These are phyloP conservation scores for Nannochloris sp. DNA, from an alignment of 139 green algal genomes.

Conservation along the genomic window DNA sequence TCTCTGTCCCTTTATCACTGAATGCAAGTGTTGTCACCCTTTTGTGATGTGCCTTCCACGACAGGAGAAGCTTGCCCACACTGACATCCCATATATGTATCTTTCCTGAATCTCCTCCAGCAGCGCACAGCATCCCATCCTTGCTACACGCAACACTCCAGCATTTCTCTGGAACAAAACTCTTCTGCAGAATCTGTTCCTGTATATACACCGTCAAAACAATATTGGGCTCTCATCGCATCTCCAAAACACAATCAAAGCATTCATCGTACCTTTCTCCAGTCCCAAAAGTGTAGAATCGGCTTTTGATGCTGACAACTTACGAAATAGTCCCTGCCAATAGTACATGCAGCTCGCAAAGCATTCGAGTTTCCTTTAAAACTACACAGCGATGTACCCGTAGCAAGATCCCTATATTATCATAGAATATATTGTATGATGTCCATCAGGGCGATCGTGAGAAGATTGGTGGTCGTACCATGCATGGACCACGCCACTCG, in stretches of 20 bases:
- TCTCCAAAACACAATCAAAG: neutral
- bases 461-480: too few species aligned
- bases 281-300: constrained; percentile 66
- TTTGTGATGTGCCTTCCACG: constrained; percentile 86
- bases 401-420: constrained; percentile 57
- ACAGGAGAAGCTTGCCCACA: constrained; percentile 62
- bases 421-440: neutral
- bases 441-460: too few species aligned
- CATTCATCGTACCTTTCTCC: constrained; percentile 53
- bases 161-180: constrained; percentile 54
- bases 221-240: too few species aligned
- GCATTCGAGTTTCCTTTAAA: constrained; percentile 52
- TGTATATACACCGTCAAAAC: constrained; percentile 14
- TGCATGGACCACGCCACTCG: too few species aligned
- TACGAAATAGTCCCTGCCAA: constrained; percentile 65
- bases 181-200: constrained; percentile 63
- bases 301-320: constrained; percentile 48
- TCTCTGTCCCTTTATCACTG: constrained; percentile 40
- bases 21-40: constrained; percentile 61
- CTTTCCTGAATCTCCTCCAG: constrained; percentile 52
- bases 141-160: constrained; percentile 37
- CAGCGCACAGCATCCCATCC: constrained; percentile 47
- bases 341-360: constrained; percentile 33
- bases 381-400: constrained; percentile 40
- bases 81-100: constrained; percentile 70